Percentiles rank a stretch among this genome's conserved stretches.
Evolutionary conservation across 2,329 filamentous ascomycete genomes (phyloP).

Genomic region (Colletotrichum limetticola): DNA sequence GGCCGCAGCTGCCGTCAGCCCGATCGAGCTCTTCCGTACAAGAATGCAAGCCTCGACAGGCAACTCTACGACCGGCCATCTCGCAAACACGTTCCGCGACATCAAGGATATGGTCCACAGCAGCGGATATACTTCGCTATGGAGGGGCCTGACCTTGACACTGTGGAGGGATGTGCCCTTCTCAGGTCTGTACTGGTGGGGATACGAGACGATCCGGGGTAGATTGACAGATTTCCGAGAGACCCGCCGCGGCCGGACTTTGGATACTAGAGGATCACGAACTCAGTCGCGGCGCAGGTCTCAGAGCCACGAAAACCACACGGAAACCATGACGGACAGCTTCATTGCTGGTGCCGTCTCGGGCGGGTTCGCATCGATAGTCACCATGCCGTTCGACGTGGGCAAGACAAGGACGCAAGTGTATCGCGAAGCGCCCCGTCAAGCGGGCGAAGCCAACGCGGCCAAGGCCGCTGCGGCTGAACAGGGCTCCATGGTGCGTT

Average conservation of each 20-base stretch:
- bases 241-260: slow-evolving; percentile 54
- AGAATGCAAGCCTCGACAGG: slow-evolving; percentile 83
- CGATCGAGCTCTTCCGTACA: slow-evolving; percentile 94
- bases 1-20: slow-evolving; percentile 85
- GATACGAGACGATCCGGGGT: slow-evolving; percentile 87
- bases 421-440: slow-evolving; percentile 65
- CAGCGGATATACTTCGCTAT: slow-evolving; percentile 84
- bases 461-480: slow-evolving; percentile 68
- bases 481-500: slow-evolving; percentile 79
- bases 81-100: slow-evolving; percentile 81
- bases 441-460: slow-evolving; percentile 46
- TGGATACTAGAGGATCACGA: slow-evolving; percentile 50
- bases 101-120: slow-evolving; percentile 81
- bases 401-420: slow-evolving; percentile 96
- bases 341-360: slow-evolving; percentile 88
- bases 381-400: slow-evolving; percentile 96
- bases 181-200: slow-evolving; percentile 97
- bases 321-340: slow-evolving; percentile 85
- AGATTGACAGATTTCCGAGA: slow-evolving; percentile 76
- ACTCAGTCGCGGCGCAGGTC: slow-evolving; percentile 61
- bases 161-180: slow-evolving; percentile 98
- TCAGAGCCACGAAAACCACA: slow-evolving; percentile 76
- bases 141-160: slow-evolving; percentile 90
- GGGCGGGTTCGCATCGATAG: slow-evolving; percentile 84
- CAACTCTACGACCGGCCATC: slow-evolving; percentile 71